Base-by-base conservation (phyloP, 306 rosid genomes). In the Ormosia semicastrata region DNA sequence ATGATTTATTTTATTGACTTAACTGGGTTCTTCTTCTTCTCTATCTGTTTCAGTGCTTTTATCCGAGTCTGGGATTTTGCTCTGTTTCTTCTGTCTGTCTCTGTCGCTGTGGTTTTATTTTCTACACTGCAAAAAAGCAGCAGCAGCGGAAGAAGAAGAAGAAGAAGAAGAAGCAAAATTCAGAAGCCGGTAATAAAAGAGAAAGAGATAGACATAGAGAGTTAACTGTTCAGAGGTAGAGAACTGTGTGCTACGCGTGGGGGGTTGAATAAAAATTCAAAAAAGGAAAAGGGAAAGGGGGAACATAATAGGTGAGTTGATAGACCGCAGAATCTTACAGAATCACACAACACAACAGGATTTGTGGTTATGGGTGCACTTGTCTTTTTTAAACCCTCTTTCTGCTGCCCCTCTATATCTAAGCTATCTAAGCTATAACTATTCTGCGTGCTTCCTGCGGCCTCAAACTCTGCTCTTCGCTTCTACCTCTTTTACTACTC, bases 321-420 rank as follows among this genome's bases (percentile, higher is more conserved):
- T 75, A 74, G 84, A 77, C 93, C 85, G 93, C 85, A 75, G 89
- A 89, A 86, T 85, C 90, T 59, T 30, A 37, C n/a, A 73, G 91
- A 88, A 85, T 85, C 89, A 65, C 83, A 65, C 74, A 8, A 43
- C 47, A 46, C 52, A 46, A 78, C 83, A 69, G 72, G 82, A 81
- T 80, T 77, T 71, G 68, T 24, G 24, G 24, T 24, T 24, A 24
- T 24, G 24, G 24, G 24, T 24, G 24, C 24, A 24, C 24, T 24
- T 24, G 24, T 24, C 24, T 24, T 24, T 24, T 24, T 24, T 0
- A 24, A 1, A 24, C 24, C 24, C 24, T 24, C 24, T 24, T 24
- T 24, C 24, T 24, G 24, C 24, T 24, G 24, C 24, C 24, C 24
- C 24, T 24, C 24, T 24, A 24, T 24, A 24, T 24, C 24, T 24